Evolutionary conservation across 441 rosid species (phyloP), one percentile per base, ranked within the genome.

Genomic region (Pelargonium citronellum): DNA sequence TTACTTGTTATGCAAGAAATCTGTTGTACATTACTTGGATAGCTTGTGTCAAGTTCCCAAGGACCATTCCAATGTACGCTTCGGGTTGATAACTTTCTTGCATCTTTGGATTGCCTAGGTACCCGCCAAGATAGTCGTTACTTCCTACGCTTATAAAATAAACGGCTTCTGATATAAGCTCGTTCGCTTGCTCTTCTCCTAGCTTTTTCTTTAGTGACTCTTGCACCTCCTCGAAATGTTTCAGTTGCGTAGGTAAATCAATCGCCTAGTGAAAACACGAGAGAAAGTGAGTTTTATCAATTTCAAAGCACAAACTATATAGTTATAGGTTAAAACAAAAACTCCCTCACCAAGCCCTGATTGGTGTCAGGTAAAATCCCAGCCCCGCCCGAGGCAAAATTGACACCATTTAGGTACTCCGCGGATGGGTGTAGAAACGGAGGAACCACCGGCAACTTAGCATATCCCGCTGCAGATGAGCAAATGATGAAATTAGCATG

Each of bases 71-170:
- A 67, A 77, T 72, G 30, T 75, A 86, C 6, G 63, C 68, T 65
- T 81, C 79, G 2, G 83, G 84, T 5, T 15, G 49, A 63, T 77
- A 78, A 12, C 17, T 41, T 69, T 77, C 76, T 70, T 73, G 82
- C 82, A 71, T 77, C 66, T 67, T 67, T 12, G 84, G 85, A 43
- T 74, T 77, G 1, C 78, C 83, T 0, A 83, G 16, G 66, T 86
- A 86, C 41, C 88, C 88, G 7, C 73, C 86, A 72, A 84, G 15
- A 61, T 86, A 84, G 71, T 86, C 90, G 58, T 86, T 86, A 78
- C 88, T 84, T 74, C 84, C 88, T 9, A 83, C 74, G 74, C 88
- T 81, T 4, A 84, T 71, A 76, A 86, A 83, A 67, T 84, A 86
- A 63, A 84, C 87, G 16, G 87, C 88, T 71, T 79, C 88, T 47